Evolutionary conservation across 371 early-diverging fungal species (phyloP).

Genomic region (Rhizomucor pusillus): DNA sequence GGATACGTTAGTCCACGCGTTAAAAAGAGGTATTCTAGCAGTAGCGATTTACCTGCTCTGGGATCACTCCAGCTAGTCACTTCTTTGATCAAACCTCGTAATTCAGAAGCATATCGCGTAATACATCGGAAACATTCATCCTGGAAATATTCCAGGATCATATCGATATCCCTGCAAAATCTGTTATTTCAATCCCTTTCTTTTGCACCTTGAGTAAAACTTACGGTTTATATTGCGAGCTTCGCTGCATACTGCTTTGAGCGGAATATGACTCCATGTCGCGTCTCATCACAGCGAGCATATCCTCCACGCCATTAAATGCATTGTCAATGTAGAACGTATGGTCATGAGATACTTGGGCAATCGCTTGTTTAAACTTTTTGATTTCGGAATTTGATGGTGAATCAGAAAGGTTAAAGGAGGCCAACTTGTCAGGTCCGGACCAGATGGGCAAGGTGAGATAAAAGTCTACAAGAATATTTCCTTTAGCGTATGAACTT

Average conservation of each 20-base stretch:
- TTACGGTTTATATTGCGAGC: slow-evolving; percentile 28
- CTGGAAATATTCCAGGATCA: slow-evolving; percentile 27
- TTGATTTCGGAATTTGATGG: slow-evolving; percentile 7
- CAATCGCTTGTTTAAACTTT: slow-evolving; percentile 21
- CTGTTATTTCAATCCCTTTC: neutral
- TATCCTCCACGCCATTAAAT: slow-evolving; percentile 23
- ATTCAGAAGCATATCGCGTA: slow-evolving; percentile 10
- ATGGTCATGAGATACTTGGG: slow-evolving; percentile 25
- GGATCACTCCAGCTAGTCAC: slow-evolving; percentile 18
- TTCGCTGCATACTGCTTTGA: slow-evolving; percentile 9
- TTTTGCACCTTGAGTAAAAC: neutral
- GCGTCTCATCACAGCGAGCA: slow-evolving; percentile 11
- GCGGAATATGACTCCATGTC: slow-evolving; percentile 21
- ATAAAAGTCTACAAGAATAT: no score
- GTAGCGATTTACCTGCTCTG: slow-evolving; percentile 13
- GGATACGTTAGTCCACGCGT: no score
- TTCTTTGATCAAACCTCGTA: slow-evolving; percentile 14
- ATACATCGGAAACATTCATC: slow-evolving; percentile 20
- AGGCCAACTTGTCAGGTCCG: no score
- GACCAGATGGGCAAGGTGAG: no score
- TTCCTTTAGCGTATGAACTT: no score
- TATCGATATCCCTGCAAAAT: slow-evolving; percentile 21
- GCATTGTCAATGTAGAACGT: slow-evolving; percentile 15
- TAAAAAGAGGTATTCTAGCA: no score
- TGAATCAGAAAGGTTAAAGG: no score